A percentile compares a stretch with the other conserved stretches of the same genome.
These are phyloP conservation scores for Prunus kanzakura DNA, from an alignment of 306 rosid genomes.

Conservation along the genomic window DNA sequence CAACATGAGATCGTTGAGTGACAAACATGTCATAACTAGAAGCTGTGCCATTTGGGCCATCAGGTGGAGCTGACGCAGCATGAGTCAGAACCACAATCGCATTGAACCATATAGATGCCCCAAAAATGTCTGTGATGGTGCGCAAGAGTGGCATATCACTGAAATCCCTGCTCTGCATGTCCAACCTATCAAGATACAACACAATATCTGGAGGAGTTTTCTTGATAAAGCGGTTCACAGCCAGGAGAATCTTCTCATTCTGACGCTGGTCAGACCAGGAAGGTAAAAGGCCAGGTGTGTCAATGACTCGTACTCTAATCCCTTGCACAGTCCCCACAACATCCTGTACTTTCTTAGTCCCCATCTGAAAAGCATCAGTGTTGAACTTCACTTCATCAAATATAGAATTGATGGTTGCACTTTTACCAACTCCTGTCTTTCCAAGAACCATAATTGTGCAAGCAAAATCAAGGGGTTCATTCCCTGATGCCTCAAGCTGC, in stretches of 20 bases:
- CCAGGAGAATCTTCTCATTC: slow-evolving; percentile 83
- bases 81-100: slow-evolving; percentile 97
- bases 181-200: slow-evolving; percentile 89
- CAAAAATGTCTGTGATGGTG: slow-evolving; percentile 87
- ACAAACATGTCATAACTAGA: slow-evolving; percentile 95
- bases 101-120: slow-evolving; percentile 95
- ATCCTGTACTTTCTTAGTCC: slow-evolving; percentile 96
- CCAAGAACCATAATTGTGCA: slow-evolving; percentile 98
- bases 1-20: slow-evolving; percentile 94
- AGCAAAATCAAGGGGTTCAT: slow-evolving; percentile 90
- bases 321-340: slow-evolving; percentile 96
- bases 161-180: slow-evolving; percentile 89
- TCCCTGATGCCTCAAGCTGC: slow-evolving; percentile 95
- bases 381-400: slow-evolving; percentile 86
- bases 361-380: slow-evolving; percentile 86
- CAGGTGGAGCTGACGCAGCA: slow-evolving; percentile 98
- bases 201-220: slow-evolving; percentile 97
- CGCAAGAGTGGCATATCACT: slow-evolving; percentile 95
- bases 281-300: slow-evolving; percentile 94
- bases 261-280: slow-evolving; percentile 84
- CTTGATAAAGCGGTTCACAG: slow-evolving; percentile 76
- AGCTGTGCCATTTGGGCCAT: slow-evolving; percentile 89
- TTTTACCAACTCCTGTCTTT: slow-evolving; percentile 96
- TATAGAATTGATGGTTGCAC: slow-evolving; percentile 96
- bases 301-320: slow-evolving; percentile 87